Evolutionary conservation across 208 protist species (phyloP), one percentile per base, ranked within the genome.

Genomic region (Leishmania lainsoni): DNA sequence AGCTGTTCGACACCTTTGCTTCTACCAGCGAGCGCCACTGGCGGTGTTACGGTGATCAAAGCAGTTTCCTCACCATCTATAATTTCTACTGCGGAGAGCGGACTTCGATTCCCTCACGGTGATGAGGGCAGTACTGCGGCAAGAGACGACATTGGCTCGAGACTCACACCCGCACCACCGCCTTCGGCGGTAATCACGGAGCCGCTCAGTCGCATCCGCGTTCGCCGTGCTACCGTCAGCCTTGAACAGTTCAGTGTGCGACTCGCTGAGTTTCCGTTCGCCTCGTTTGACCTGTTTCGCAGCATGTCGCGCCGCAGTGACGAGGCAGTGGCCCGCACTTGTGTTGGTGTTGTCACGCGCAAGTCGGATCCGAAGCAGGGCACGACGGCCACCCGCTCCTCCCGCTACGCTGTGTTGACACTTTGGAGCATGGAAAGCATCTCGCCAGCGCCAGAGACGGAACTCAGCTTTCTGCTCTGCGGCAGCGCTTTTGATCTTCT

Each of bases 301-400:
- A 48, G 76, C 71, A 20, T 58, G 20, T 51, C 74, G 20, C 29
- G 54, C 1, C 79, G 56, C 59, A 76, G 66, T n/a, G 74, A 68
- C 5, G 75, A 74, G 22, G 49, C 85, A 0, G 78, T 90, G 42
- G 69, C 84, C 1, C 49, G 80, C 48, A 92, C 86, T 22, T 89
- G 90, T 61, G 81, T 97, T 14, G 93, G 93, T 12, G 89, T 89
- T 1, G 93, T 95, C 52, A 79, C 83, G n/a, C 88, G 87, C 35
- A 91, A 87, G 79, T 90, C 90, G 17, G 89, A 93, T 68, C 93
- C 93, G 32, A 94, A 92, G 86, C 87, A 91, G 75, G 88, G 76
- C 69, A 75, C 76, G 3, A 58, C 32, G 48, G 72, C 66, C 9
- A n/a, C 73, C 3, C 76, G 81, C 65, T 20, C 85, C 75, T 59